Base-by-base conservation (phyloP, 1,139 yeast genomes). In the Sugiyamaella sp. region DNA sequence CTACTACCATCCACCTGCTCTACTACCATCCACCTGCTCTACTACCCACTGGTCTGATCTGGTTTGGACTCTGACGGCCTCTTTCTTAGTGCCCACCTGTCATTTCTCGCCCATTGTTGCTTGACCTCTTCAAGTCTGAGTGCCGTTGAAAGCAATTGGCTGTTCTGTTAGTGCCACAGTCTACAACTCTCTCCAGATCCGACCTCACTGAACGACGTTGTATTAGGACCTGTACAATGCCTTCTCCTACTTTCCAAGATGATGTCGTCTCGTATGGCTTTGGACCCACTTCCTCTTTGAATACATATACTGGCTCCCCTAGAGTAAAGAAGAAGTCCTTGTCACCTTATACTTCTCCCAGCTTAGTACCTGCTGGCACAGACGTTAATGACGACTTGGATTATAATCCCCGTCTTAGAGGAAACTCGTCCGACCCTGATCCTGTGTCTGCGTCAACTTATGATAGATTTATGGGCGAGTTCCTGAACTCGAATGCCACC, bases 241-340 rank as follows among this genome's bases (percentile, higher is more conserved):
- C 46, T 10, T 43, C 46, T 27, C 38, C 46, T 12, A 20, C 46
- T 4, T 43, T 29, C n/a, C 38, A 44, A 2, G 57, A 53, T 27
- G 48, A 55, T 35, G 45, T 53, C 6, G 57, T 55, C n/a, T 47
- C 57, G 25, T 55, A 55, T 38, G 57, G 57, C 29, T 50, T 19
- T 37, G 58, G 58, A 14, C 58, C 58, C 2, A 55, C 58, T n/a
- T 53, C 57, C 16, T 52, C 55, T 9, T 21, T 47, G 2, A 33
- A 27, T 25, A 29, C 22, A 19, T 25, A 29, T 16, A 24, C 20
- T 21, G 16, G 27, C 3, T 44, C 48, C 4, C 35, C 35, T 10
- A 29, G 35, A 14, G n/a, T 29, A 12, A 29, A 29, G 35, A 22
- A 45, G 9, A 14, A 21, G 3, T 19, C 35, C 2, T 12, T 19